These are phyloP conservation scores for Colletotrichum spinosum DNA, from an alignment of 2,329 filamentous ascomycete genomes.

Conservation along the genomic window DNA sequence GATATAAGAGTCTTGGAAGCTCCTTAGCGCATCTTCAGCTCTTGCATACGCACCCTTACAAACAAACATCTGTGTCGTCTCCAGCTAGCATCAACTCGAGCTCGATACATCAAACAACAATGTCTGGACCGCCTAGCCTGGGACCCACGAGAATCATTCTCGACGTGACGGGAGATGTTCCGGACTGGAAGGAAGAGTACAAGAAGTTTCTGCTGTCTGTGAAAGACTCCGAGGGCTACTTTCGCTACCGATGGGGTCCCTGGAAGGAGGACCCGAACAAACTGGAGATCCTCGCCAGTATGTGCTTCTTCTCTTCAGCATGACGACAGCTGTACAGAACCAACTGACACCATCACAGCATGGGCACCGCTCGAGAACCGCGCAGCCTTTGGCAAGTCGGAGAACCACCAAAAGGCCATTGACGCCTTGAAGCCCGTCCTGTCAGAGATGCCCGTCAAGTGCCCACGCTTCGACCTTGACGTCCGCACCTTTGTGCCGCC, in stretches of 20 bases:
- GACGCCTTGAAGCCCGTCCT: conserved; percentile 27
- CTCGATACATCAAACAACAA: background rate
- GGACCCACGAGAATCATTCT: conserved; percentile 22
- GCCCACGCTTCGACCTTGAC: conserved; percentile 29
- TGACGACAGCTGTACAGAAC: background rate
- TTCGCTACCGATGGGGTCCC: conserved; percentile 34
- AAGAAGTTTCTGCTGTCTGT: conserved; percentile 27
- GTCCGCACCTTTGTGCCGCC: conserved; percentile 11
- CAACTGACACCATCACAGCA: background rate
- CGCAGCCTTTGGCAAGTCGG: conserved; percentile 21
- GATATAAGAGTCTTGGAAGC: too few relatives aligned
- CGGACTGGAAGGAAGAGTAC: conserved; percentile 34
- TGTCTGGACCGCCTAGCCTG: conserved; percentile 19
- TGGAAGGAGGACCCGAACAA: conserved; percentile 30
- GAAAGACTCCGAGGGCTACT: conserved; percentile 28
- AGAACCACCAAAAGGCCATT: conserved; percentile 25
- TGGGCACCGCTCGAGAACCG: conserved; percentile 25
- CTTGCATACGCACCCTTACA: background rate
- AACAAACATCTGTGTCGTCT: background rate
- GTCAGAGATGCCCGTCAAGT: conserved; percentile 2
- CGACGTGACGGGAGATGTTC: conserved; percentile 27
- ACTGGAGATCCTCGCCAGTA: conserved; percentile 27
- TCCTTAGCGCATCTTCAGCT: background rate
- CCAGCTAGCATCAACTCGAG: background rate
- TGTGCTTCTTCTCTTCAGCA: background rate